Evolutionary conservation across 2,329 filamentous ascomycete species (phyloP), one percentile per base, ranked within the genome.

Genomic region (Sarocladiaceae sp.): DNA sequence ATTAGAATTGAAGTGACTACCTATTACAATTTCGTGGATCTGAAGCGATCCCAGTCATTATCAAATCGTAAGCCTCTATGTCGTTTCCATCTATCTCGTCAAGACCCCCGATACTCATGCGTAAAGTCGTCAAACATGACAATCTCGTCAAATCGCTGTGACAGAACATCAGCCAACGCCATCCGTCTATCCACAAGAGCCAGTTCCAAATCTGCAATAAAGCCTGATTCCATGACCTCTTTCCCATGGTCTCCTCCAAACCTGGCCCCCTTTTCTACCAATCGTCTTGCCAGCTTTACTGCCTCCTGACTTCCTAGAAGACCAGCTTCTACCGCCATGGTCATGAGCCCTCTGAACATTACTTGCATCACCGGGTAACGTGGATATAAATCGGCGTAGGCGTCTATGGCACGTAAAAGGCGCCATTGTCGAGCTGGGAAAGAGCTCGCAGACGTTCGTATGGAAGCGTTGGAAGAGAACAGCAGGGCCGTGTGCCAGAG

Each of bases 401-500:
- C 54, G 12, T 52, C 33, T 15, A 56, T 33, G 7, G 48, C 49
- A 6, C 51, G 35, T 22, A 40, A 31, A 23, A 56, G 51, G 20
- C 52, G 29, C 26, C 50, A 36, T 18, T 42, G 52, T 18, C n/a
- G 37, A 31, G 10, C 39, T 23, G 35, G 7, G 5, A 48, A n/a
- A 6, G 15, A n/a, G 7, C 4, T 26, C 1, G 15, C n/a, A 4
- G 20, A 15, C 6, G 13, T 29, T 18, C 37, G 50, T 7, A 54
- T 48, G 8, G 50, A 25, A 8, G 46, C 36, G 20, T 56, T 56
- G 18, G 54, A 52, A 5, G 52, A 36, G 46, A 48, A 54, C 10
- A 56, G 54, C 13, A 47, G 54, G 3, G 33, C 52, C 5, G 50
- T 54, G 44, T 56, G 54, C 54, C 54, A 56, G 28, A 54, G 23